phyloP scores from a whole-genome alignment of 2,329 filamentous ascomycete genomes.

The Penicillium sclerotiorum region DNA sequence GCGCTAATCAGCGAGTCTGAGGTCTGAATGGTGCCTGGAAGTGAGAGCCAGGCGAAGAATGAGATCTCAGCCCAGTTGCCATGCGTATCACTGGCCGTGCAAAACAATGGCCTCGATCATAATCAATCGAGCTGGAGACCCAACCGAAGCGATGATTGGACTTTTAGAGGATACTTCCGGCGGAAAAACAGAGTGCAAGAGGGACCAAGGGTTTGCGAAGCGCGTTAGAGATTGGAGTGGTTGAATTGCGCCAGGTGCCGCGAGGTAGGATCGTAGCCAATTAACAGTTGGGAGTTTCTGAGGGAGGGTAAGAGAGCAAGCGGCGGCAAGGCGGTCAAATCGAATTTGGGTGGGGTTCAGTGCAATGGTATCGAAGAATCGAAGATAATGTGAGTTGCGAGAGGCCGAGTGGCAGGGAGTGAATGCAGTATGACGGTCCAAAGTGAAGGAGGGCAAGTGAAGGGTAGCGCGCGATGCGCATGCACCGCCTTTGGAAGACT shows the following conservation, averaged over 20 bases:
- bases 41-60: slow-evolving; percentile 18
- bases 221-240: neutral
- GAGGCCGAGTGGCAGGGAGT: neutral
- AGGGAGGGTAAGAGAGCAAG: neutral
- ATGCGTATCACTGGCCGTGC: slow-evolving; percentile 29
- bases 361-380: neutral
- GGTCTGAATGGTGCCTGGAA: slow-evolving; percentile 30
- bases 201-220: neutral
- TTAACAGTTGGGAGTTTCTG: neutral
- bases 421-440: neutral
- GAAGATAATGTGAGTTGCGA: neutral
- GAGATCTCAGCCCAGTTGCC: slow-evolving; percentile 28
- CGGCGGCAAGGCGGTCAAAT: neutral
- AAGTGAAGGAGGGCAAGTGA: slow-evolving; percentile 3
- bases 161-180: too few species aligned
- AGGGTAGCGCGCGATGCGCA: slow-evolving; percentile 12
- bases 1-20: slow-evolving; percentile 20
- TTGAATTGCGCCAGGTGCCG: slow-evolving; percentile 4
- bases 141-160: slow-evolving; percentile 1
- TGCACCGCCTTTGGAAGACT: slow-evolving; percentile 7
- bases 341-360: neutral
- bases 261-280: neutral
- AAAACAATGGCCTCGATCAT: slow-evolving; percentile 23
- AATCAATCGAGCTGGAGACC: slow-evolving; percentile 23
- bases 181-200: too few species aligned